Evolutionary conservation across 371 early-diverging fungal species (phyloP), one percentile per base, ranked within the genome.

Genomic region (Circinella minor): DNA sequence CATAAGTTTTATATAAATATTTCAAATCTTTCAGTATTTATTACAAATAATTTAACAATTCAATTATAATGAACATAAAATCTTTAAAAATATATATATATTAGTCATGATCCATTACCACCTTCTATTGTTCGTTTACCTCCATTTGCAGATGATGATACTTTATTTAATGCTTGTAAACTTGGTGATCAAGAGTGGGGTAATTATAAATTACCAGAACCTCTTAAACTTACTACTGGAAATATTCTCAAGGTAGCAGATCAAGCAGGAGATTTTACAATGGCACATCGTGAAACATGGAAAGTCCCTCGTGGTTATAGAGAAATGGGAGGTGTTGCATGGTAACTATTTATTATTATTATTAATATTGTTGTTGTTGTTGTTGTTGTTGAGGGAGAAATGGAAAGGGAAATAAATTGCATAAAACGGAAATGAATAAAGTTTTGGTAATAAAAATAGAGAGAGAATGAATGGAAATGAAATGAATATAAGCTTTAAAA

Each of bases 271-370:
- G 83, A 83, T 65, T 83, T 83, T 48, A 83, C 83, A 11, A 66
- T 83, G 71, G 83, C 83, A 8, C 83, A 83, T 55, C 70, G 81
- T 60, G 81, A 80, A 66, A 83, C 83, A 11, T 83, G 83, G 83
- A 78, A 74, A 27, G 61, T 69, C 2, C 73, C 73, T 38, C 68
- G 74, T 49, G 83, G 81, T n/a, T 83, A 83, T 57, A 71, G 83
- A 59, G 83, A 83, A 67, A 61, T 71, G 6, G 83, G 81, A 14
- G 83, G 81, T 18, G 75, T 80, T n/a, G 81, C 83, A 37, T 83
- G 83, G 83, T 78, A 68, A 70, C 48, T 39, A 8, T 38, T 20
- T 11, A 6, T 18, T 61, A 38, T 17, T 43, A 9, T 27, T 27
- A 27, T 27, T 27, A 27, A 1, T 27, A 27, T 27, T 27, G 39